Evolutionary conservation across 805 yeast genomes (phyloP).

Genomic region (Candida stauntonica): DNA sequence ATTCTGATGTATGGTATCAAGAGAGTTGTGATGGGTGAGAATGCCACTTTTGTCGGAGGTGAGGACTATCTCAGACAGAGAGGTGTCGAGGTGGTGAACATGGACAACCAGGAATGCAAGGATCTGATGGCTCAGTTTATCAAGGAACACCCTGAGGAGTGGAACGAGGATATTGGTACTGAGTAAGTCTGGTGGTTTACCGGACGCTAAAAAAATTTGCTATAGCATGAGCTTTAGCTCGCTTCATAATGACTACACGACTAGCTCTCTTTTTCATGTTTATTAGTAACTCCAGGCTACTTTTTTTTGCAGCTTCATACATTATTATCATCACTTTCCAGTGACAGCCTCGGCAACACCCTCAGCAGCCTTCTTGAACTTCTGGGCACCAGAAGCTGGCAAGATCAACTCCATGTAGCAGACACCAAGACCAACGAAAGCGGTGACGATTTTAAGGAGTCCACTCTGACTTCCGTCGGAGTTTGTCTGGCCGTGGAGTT

Average conservation of each 20-base stretch:
- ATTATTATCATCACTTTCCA: no score
- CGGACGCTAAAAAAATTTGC: no score
- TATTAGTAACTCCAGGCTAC: no score
- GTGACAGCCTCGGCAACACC: conserved; percentile 9
- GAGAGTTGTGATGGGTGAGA: conserved; percentile 87
- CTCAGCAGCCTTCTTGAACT: conserved; percentile 11
- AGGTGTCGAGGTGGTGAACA: conserved; percentile 69
- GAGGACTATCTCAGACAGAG: conserved; percentile 64
- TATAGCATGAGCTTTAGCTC: not conserved
- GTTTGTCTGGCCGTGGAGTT: conserved; percentile 19
- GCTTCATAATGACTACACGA: no score
- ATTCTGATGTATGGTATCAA: conserved; percentile 83
- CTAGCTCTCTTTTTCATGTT: no score
- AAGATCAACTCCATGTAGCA: conserved; percentile 47
- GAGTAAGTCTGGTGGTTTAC: conserved; percentile 22
- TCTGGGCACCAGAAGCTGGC: conserved; percentile 18
- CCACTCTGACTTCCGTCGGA: conserved; percentile 33
- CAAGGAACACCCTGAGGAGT: conserved; percentile 66
- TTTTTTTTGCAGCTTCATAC: no score
- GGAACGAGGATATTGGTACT: conserved; percentile 78
- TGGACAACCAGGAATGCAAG: conserved; percentile 58
- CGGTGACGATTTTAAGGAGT: conserved; percentile 6
- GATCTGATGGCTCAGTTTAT: conserved; percentile 76
- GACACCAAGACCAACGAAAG: conserved; percentile 31
- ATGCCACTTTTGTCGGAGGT: conserved; percentile 75